Evolutionary conservation across 495 filamentous ascomycete species (phyloP).

Genomic region (Xylaria sp.): DNA sequence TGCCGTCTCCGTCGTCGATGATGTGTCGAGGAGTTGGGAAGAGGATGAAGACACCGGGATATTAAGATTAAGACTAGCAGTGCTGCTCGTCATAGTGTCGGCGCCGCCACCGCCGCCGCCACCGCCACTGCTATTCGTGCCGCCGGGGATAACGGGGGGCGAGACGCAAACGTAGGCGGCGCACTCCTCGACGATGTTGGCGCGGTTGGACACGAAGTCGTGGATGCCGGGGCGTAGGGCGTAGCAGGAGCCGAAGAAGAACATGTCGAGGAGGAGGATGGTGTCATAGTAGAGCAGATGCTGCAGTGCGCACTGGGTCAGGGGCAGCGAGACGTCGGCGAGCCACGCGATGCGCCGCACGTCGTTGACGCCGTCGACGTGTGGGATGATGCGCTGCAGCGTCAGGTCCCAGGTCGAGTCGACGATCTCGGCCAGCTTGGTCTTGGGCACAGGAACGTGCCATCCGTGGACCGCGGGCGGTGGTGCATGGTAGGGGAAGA

Average conservation of each 20-base stretch:
- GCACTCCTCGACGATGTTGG: slow-evolving; percentile 83
- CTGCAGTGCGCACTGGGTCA: slow-evolving; percentile 81
- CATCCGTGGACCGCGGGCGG: slow-evolving; percentile 80
- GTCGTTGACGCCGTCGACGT: slow-evolving; percentile 89
- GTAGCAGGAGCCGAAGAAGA: slow-evolving; percentile 91
- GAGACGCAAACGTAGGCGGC: slow-evolving; percentile 71
- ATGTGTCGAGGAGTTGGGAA: background rate
- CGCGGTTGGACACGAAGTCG: slow-evolving; percentile 70
- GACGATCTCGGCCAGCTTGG: slow-evolving; percentile 72
- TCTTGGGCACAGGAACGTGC: slow-evolving; percentile 90
- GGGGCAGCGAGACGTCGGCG: slow-evolving; percentile 83
- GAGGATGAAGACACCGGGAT: background rate
- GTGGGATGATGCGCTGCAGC: slow-evolving; percentile 78
- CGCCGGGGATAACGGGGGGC: background rate
- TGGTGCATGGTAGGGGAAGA: slow-evolving; percentile 81
- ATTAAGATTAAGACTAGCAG: slow-evolving; percentile 17
- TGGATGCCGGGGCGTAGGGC: slow-evolving; percentile 79
- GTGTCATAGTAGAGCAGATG: slow-evolving; percentile 93
- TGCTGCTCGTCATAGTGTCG: slow-evolving; percentile 1
- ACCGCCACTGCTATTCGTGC: background rate
- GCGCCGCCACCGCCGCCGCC: background rate
- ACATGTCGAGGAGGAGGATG: slow-evolving; percentile 86
- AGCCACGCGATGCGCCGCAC: slow-evolving; percentile 81
- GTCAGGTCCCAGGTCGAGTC: slow-evolving; percentile 93
- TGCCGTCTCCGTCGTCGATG: background rate